Conservation (phyloP, 1,284 basidiomycete species). For the Cerioporus squamosus region DNA sequence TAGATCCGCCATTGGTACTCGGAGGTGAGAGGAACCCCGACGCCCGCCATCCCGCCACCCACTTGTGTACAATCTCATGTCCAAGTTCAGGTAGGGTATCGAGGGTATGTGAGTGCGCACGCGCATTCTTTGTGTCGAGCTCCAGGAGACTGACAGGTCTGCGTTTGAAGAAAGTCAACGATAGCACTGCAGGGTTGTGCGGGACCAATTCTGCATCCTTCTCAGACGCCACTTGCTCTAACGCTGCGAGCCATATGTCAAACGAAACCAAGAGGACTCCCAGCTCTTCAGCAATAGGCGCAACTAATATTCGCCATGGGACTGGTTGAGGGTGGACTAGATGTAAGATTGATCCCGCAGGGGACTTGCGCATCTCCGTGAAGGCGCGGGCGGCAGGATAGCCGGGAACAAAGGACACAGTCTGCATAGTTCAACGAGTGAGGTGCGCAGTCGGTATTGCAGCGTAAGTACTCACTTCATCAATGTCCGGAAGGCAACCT, state of each 20-base stretch:
- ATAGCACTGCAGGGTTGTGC: constrained; percentile 14
- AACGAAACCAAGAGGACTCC: constrained; percentile 24
- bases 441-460: not conserved
- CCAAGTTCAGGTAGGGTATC: not conserved
- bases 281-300: constrained; percentile 20
- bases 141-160: not conserved
- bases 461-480: constrained; percentile 12
- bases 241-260: constrained; percentile 18
- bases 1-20: not conserved
- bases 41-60: not conserved
- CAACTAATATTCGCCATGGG: constrained; percentile 21
- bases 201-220: not conserved
- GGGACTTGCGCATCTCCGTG: constrained; percentile 24
- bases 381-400: constrained; percentile 25
- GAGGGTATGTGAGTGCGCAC: not conserved
- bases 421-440: not conserved
- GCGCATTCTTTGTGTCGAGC: not conserved
- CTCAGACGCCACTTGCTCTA: constrained; percentile 6
- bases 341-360: constrained; percentile 22
- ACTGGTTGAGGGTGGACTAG: constrained; percentile 31
- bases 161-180: constrained; percentile 14
- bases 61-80: not conserved
- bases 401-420: constrained; percentile 27
- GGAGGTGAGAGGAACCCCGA: not conserved
- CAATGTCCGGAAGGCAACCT: constrained; percentile 29